Conservation (phyloP, 352 stramenopile genomes). For the Phytopythium boreale region DNA sequence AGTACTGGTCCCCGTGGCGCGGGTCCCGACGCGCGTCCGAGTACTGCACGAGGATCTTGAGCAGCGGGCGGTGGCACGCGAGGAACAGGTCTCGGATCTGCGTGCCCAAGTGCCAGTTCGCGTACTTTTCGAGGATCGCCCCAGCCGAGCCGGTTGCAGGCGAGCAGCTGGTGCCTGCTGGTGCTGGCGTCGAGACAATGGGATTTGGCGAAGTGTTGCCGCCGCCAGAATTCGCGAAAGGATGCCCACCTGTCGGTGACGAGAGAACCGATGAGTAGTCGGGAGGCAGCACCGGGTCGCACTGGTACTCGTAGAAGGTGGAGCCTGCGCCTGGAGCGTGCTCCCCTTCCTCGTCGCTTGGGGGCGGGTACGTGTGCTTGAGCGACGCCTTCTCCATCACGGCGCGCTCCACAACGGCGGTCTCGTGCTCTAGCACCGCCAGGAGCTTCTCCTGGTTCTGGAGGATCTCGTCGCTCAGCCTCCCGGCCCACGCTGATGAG, state of each 20-base stretch:
- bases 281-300: conserved; percentile 48
- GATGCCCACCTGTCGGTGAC: neutral
- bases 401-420: conserved; percentile 65
- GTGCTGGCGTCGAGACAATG: neutral
- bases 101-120: conserved; percentile 45
- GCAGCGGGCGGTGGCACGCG: conserved; percentile 44
- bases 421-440: conserved; percentile 75
- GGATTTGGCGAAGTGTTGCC: neutral
- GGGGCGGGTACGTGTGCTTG: conserved; percentile 55
- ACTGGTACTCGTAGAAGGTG: conserved; percentile 66
- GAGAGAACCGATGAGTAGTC: conserved; percentile 12
- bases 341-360: conserved; percentile 7
- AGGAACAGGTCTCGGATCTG: conserved; percentile 68
- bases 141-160: neutral
- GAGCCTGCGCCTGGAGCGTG: conserved; percentile 14
- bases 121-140: conserved; percentile 24
- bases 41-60: conserved; percentile 56
- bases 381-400: conserved; percentile 81
- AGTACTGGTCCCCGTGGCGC: conserved; percentile 45
- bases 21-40: conserved; percentile 38
- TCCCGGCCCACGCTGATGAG: conserved; percentile 36
- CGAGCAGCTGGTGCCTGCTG: neutral
- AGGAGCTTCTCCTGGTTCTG: conserved; percentile 82
- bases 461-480: conserved; percentile 75
- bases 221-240: neutral